Evolutionary conservation across 2,329 filamentous ascomycete genomes (phyloP).

Genomic region (Chaetomiaceae sp.): DNA sequence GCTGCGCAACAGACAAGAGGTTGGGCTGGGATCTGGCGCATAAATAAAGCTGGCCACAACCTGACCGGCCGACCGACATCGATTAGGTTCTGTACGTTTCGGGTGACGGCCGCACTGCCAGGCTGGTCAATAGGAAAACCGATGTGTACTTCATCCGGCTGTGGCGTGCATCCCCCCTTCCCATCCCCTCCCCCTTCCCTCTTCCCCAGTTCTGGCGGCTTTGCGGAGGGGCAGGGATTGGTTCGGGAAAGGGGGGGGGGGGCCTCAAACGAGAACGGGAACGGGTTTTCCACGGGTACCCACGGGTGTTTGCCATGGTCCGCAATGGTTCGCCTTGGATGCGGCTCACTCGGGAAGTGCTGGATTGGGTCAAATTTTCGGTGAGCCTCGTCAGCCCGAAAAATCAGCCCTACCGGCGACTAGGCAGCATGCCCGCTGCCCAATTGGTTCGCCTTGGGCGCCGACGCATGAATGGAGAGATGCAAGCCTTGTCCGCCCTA

Average conservation of each 20-base stretch:
- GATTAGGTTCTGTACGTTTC: background rate
- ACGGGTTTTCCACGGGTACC: no score
- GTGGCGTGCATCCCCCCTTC: background rate
- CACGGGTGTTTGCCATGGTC: constrained; percentile 12
- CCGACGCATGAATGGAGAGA: constrained; percentile 14
- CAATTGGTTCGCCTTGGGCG: constrained; percentile 21
- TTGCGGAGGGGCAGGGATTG: no score
- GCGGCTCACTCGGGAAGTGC: constrained; percentile 12
- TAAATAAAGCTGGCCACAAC: no score
- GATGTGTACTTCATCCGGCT: background rate
- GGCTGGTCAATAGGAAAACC: background rate
- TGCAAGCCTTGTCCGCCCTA: constrained; percentile 5
- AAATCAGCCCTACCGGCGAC: constrained; percentile 14
- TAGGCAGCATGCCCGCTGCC: constrained; percentile 10
- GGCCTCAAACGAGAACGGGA: no score
- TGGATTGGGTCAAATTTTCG: constrained; percentile 20
- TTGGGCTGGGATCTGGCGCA: no score
- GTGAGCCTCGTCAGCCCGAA: constrained; percentile 22
- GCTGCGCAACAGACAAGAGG: no score
- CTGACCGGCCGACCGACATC: background rate
- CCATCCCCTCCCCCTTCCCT: no score
- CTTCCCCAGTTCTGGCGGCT: no score
- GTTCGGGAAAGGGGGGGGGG: no score
- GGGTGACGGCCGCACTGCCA: background rate
- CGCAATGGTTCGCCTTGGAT: constrained; percentile 16